Base-by-base conservation (phyloP, 768 basidiomycete genomes). In the Clitopilus passeckerianus region DNA sequence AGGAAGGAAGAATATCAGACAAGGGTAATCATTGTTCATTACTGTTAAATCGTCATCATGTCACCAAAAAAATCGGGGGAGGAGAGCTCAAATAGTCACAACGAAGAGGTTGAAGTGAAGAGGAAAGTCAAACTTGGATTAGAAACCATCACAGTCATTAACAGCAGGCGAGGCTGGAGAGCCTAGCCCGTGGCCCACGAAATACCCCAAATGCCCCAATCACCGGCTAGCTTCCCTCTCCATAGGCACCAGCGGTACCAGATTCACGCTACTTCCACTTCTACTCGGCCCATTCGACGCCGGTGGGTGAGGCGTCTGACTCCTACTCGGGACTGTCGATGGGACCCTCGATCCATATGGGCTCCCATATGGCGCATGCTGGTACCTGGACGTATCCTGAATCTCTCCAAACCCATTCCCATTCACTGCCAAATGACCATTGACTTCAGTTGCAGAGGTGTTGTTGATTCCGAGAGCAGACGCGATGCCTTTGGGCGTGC, bases 401-500 rank as follows among this genome's bases (percentile, higher is more conserved):
- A 67, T 76, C 43, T 72, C 71, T 0, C 58, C 56, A 56, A 70
- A 69, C 27, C 59, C 56, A 7, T 50, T 59, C 22, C 57, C 56
- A 16, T 56, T 24, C 54, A 55, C 54, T 57, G 58, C 57, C 34
- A 58, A 56, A 44, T 34, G 54, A 23, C 61, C 67, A 46, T 57
- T 59, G 18, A 37, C n/a, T n/a, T 53, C 63, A 35, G 41, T 50
- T 23, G 61, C 64, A 41, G 60, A 52, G 22, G 53, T 50, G 34
- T 53, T 53, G 34, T 67, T 77, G 44, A 81, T 63, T 12, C 77
- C 79, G 46, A 85, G 75, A 9, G 83, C 80, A 59, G 75, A 77
- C 9, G 82, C 80, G 59, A 84, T 73, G 20, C 75, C 76, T 43
- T 76, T 77, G 2, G 82, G 80, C 60, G 77, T 83, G 20, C 77